Percentiles rank a stretch among this genome's conserved stretches.
Conservation (phyloP, 257 asterid species). For the Fraxinus cuspidata region DNA sequence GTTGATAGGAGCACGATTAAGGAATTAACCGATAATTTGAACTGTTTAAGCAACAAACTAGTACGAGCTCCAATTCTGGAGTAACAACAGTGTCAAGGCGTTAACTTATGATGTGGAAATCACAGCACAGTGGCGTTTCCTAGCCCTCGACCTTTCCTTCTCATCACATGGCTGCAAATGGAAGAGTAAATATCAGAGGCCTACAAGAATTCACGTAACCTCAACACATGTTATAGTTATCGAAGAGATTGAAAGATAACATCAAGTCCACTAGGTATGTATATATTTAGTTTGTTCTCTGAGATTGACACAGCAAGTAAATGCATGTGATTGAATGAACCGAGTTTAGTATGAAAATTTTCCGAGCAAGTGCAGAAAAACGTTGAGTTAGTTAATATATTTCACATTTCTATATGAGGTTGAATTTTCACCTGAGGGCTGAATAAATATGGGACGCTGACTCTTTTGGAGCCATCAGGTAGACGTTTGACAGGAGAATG, state of each 20-base stretch:
- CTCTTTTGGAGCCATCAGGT: slow-evolving; percentile 96
- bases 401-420: background rate
- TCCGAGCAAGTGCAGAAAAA: background rate
- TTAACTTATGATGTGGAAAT: slow-evolving; percentile 2
- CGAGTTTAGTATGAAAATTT: background rate
- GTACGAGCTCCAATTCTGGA: background rate
- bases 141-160: slow-evolving; percentile 46
- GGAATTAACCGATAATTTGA: background rate
- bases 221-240: background rate
- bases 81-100: background rate
- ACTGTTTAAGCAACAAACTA: background rate
- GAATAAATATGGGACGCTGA: slow-evolving; percentile 56
- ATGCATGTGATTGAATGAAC: background rate
- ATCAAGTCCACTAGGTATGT: background rate
- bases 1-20: background rate
- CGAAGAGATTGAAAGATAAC: background rate
- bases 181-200: background rate
- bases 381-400: background rate
- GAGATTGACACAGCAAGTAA: background rate
- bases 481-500: slow-evolving; percentile 62
- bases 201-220: background rate
- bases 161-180: slow-evolving; percentile 53
- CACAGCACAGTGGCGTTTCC: slow-evolving; percentile 58
- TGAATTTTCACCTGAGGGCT: slow-evolving; percentile 62
- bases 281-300: background rate